phyloP scores from a whole-genome alignment of 1,284 basidiomycete species.

The Afroboletus lepidellus region DNA sequence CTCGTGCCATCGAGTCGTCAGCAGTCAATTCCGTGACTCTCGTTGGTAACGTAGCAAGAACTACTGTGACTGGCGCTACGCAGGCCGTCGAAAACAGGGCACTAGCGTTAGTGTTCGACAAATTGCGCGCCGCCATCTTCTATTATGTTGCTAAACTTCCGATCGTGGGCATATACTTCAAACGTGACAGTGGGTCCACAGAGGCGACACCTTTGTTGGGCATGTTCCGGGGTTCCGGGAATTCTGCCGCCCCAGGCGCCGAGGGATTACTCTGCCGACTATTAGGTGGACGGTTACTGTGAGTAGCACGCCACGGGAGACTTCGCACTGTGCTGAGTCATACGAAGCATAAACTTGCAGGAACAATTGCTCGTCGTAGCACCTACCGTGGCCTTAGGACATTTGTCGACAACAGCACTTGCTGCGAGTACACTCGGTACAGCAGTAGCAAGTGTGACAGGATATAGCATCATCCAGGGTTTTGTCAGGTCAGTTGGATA shows the following conservation, averaged over 20 bases:
- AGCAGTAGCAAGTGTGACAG: constrained; percentile 27
- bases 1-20: constrained; percentile 6
- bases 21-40: background rate
- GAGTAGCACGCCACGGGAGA: constrained; percentile 1
- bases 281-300: constrained; percentile 26
- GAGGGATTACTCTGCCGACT: constrained; percentile 18
- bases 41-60: background rate
- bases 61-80: background rate
- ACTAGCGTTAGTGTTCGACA: constrained; percentile 5
- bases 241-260: constrained; percentile 20
- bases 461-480: constrained; percentile 30
- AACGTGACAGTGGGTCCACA: constrained; percentile 7
- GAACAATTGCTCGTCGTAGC: constrained; percentile 31
- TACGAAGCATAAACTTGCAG: constrained; percentile 22
- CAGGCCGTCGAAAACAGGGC: constrained; percentile 9
- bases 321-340: constrained; percentile 2
- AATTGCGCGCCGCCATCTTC: constrained; percentile 10
- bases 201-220: constrained; percentile 30
- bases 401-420: constrained; percentile 28
- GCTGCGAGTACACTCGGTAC: constrained; percentile 28
- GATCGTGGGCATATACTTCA: constrained; percentile 24
- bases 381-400: constrained; percentile 27
- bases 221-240: constrained; percentile 19
- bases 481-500: constrained; percentile 22
- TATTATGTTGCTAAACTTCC: constrained; percentile 18